Percentiles rank a stretch among this genome's conserved stretches.
phyloP scores from a whole-genome alignment of 1,284 basidiomycete genomes.

The Marasmius fiardii region DNA sequence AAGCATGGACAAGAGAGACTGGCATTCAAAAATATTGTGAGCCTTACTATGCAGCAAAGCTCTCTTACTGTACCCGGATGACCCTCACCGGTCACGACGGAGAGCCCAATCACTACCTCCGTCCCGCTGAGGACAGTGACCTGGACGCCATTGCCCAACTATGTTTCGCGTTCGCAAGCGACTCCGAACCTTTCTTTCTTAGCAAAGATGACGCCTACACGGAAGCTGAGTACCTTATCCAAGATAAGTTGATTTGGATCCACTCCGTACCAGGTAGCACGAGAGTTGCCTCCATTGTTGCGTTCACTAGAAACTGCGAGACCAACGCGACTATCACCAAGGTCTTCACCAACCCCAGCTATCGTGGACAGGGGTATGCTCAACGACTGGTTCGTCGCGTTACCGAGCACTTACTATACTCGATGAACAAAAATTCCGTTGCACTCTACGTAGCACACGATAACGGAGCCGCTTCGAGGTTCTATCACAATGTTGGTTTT shows the following conservation, averaged over 20 bases:
- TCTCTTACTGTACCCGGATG: conserved; percentile 48
- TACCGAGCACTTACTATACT: conserved; percentile 35
- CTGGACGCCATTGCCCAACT: conserved; percentile 38
- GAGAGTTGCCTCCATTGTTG: conserved; percentile 61
- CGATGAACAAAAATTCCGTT: conserved; percentile 36
- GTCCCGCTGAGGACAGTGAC: conserved; percentile 21
- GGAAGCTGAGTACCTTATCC: conserved; percentile 53
- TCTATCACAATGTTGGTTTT: conserved; percentile 62
- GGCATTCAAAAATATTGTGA: conserved; percentile 32
- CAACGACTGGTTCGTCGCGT: conserved; percentile 54
- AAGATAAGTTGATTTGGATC: conserved; percentile 55
- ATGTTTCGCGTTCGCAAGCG: conserved; percentile 53
- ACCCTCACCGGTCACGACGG: conserved; percentile 30
- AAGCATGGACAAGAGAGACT: conserved; percentile 43
- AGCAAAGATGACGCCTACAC: conserved; percentile 33
- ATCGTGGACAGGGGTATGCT: conserved; percentile 50
- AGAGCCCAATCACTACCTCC: background rate
- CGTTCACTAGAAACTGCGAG: conserved; percentile 52
- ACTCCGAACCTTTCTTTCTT: conserved; percentile 54
- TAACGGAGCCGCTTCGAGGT: conserved; percentile 48
- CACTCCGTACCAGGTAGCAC: conserved; percentile 36
- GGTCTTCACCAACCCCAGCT: conserved; percentile 53
- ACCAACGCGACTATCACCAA: conserved; percentile 60
- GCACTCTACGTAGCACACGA: conserved; percentile 54
- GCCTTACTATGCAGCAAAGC: conserved; percentile 61